Evolutionary conservation across 2,329 filamentous ascomycete species (phyloP), one percentile per base, ranked within the genome.

Genomic region (Ceratocystis harringtonii): DNA sequence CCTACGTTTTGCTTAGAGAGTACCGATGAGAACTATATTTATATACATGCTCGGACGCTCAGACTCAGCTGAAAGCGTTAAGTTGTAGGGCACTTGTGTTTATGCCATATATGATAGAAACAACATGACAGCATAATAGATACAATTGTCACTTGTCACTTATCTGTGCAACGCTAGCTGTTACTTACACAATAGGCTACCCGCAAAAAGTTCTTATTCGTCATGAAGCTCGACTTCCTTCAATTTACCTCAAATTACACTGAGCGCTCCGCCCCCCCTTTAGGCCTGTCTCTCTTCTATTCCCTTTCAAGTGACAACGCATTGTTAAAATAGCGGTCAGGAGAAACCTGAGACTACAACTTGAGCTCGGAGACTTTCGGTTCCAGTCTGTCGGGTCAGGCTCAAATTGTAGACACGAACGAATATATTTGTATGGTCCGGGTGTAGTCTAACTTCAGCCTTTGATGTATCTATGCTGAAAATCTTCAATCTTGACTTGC

Each of bases 311-410:
- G 19, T 32, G 28, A 32, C 55, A 32, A n/a, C 28, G 15, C 55
- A 32, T 17, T 32, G 28, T 8, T 7, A 58, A 58, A 58, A 36
- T 30, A 58, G 55, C 55, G 28, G 55, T 36, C 28, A 58, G 15
- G 28, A 32, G 55, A 32, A 41, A 30, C 30, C 17, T 58, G 55
- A 58, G 55, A 58, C 55, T 15, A 30, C 43, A 28, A 30, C 28
- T 52, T 62, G 61, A 62, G n/a, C 43, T 48, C 30, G 61, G 61
- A 50, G 43, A 50, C 15, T 50, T 48, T 62, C 61, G 61, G 61
- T 30, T 50, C 61, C 61, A 62, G 45, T 12, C 61, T 52, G 43
- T 50, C 61, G 61, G 61, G 61, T 62, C 61, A 2, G 12, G 10
- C 44, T 48, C 8, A 17, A 30, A 58, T 36, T 36, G 6, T 30